A percentile compares a stretch with the other conserved stretches of the same genome.
These are phyloP conservation scores for Xerocomus tenax DNA, from an alignment of 1,284 basidiomycete species.

Conservation along the genomic window DNA sequence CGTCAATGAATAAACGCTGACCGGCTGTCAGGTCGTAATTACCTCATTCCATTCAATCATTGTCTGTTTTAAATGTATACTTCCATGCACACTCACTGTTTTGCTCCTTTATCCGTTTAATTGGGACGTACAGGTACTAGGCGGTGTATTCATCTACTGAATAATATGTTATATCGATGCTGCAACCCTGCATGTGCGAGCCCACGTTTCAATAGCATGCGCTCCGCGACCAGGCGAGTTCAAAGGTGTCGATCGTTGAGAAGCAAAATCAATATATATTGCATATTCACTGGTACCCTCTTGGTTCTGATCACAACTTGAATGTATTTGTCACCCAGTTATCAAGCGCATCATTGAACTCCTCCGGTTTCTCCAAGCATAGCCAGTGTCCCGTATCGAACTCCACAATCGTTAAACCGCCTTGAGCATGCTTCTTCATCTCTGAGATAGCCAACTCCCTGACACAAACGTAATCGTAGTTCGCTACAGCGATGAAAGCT, in stretches of 20 bases:
- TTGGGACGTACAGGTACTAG: constrained; percentile 25
- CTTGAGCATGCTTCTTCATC: constrained; percentile 26
- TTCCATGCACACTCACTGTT: constrained; percentile 2
- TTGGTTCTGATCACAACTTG: constrained; percentile 6
- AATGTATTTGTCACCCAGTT: constrained; percentile 23
- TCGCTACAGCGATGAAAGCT: constrained; percentile 28
- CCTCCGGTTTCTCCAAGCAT: constrained; percentile 25
- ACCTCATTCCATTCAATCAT: constrained; percentile 4
- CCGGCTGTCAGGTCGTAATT: constrained; percentile 63
- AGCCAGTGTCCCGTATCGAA: constrained; percentile 30
- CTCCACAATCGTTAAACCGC: constrained; percentile 24
- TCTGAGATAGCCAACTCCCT: constrained; percentile 16
- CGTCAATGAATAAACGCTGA: constrained; percentile 43
- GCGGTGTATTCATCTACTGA: constrained; percentile 7
- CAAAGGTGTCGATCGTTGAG: neutral
- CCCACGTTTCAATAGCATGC: neutral
- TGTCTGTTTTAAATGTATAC: constrained; percentile 10
- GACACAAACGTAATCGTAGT: constrained; percentile 25
- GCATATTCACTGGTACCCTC: constrained; percentile 3
- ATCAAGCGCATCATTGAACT: constrained; percentile 28
- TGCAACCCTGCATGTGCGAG: neutral
- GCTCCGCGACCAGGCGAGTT: neutral
- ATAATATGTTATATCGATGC: neutral
- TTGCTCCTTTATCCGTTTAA: constrained; percentile 1
- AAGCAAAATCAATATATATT: neutral